Evolutionary conservation across 208 protist species (phyloP).

Genomic region (Naegleria fowleri): DNA sequence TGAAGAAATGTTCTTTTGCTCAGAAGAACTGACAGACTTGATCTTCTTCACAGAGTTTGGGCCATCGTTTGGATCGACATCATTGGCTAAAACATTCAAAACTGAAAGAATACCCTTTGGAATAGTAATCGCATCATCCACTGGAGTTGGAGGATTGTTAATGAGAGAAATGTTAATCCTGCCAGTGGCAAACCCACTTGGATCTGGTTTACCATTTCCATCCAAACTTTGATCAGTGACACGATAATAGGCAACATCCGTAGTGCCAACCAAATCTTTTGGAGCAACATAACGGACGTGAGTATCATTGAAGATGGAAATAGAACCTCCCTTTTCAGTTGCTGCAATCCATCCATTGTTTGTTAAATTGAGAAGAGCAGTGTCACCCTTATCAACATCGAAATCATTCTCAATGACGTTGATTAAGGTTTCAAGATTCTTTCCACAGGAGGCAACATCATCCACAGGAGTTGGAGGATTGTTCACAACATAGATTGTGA

Average conservation of each 20-base stretch:
- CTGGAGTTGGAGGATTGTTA: conserved; percentile 1
- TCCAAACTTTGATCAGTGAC: neutral
- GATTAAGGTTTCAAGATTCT: neutral
- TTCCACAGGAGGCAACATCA: neutral
- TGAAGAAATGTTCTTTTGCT: neutral
- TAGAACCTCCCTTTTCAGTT: neutral
- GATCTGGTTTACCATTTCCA: neutral
- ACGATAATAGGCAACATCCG: neutral
- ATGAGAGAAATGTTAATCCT: neutral
- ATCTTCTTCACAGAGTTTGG: neutral
- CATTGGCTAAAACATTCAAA: neutral
- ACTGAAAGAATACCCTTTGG: neutral
- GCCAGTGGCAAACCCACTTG: neutral
- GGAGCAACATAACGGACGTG: neutral
- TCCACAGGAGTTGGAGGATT: neutral
- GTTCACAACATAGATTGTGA: neutral
- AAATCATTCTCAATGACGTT: conserved; percentile 5
- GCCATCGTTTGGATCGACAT: neutral
- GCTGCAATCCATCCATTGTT: neutral
- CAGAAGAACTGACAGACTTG: neutral
- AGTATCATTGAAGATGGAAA: neutral
- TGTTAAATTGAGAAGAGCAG: neutral
- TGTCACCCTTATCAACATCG: neutral
- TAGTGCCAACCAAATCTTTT: neutral
- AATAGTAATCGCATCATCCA: neutral